Base-by-base conservation (phyloP, 805 yeast genomes). In the Tetrapisispora nanseiensis region DNA sequence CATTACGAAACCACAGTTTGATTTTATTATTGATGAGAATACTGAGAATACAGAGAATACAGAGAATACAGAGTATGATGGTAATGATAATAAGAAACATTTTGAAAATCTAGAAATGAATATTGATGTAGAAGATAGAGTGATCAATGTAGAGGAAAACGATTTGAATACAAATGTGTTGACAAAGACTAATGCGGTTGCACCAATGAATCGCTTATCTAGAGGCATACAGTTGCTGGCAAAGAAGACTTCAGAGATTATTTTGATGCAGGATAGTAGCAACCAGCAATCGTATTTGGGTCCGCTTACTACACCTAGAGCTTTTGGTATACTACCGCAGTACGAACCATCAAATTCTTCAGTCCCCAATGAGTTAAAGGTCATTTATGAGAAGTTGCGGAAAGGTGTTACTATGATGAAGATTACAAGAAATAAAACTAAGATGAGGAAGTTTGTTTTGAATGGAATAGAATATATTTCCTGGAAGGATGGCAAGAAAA, bases 401-500 rank as follows among this genome's bases (percentile, higher is more conserved):
- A 35, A 39, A 4, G 66, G 66, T 3, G 30, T 60, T 7, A 18
- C 19, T 2, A 41, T 62, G 48, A 48, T 41, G 9, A 60, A 57
- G 37, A 51, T 62, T 7, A 57, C 65, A 4, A 46, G 66, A 37
- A 55, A 54, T 35, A 61, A 59, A 37, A 54, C 49, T 33, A 49
- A 50, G 15, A 26, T 40, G 6, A 53, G 59, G 29, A 27, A 35
- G 4, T 61, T 62, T 33, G 51, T 38, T 22, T 33, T 62, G 20
- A 43, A 41, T 24, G 48, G 51, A 13, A 41, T 44, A 18, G 54
- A 51, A 3, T 44, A 49, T 3, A 47, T 62, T 4, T 41, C 45
- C 4, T 62, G 66, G 66, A 55, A 52, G 26, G 54, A 53, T 21
- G 56, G 54, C 5, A 42, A 46, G 10, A 59, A 59, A 44, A 51